Conservation (phyloP, 2,329 filamentous ascomycete species). For the Aspergillus sp. region DNA sequence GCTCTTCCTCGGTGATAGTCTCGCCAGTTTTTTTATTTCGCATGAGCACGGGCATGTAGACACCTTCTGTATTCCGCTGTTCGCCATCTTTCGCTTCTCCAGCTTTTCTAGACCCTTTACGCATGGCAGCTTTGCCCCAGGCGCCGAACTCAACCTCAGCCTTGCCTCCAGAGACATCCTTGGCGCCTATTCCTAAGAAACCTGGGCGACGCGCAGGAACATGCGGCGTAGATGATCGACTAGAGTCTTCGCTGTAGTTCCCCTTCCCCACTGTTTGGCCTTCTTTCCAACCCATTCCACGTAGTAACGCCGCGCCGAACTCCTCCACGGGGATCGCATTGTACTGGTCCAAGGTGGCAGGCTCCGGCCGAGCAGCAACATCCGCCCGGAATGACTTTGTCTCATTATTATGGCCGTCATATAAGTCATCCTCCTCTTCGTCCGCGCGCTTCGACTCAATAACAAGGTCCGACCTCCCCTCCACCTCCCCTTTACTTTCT, state of each 20-base stretch:
- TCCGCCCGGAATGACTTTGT: constrained; percentile 68
- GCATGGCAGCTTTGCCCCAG: constrained; percentile 68
- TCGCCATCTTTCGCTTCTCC: constrained; percentile 44
- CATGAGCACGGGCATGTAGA: constrained; percentile 63
- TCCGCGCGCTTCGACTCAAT: constrained; percentile 45
- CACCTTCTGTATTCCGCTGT: constrained; percentile 42
- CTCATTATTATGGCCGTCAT: constrained; percentile 33
- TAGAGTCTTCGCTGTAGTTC: constrained; percentile 43
- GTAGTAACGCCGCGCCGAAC: constrained; percentile 84
- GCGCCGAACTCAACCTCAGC: constrained; percentile 71
- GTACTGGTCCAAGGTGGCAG: constrained; percentile 79
- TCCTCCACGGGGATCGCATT: constrained; percentile 88
- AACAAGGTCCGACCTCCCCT: constrained; percentile 50
- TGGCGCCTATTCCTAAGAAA: constrained; percentile 84
- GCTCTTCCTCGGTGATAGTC: constrained; percentile 62
- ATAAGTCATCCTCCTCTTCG: constrained; percentile 22
- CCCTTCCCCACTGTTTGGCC: constrained; percentile 59
- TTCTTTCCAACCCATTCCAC: constrained; percentile 94
- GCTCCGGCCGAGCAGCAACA: constrained; percentile 69
- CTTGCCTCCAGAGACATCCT: constrained; percentile 62
- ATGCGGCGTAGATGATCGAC: constrained; percentile 60
- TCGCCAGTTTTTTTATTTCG: constrained; percentile 63
- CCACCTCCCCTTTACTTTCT: constrained; percentile 47
- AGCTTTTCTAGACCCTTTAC: constrained; percentile 57
- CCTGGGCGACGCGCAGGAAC: constrained; percentile 71